These are phyloP conservation scores for Talaromyces sp. DNA, from an alignment of 2,329 filamentous ascomycete genomes.

Conservation along the genomic window DNA sequence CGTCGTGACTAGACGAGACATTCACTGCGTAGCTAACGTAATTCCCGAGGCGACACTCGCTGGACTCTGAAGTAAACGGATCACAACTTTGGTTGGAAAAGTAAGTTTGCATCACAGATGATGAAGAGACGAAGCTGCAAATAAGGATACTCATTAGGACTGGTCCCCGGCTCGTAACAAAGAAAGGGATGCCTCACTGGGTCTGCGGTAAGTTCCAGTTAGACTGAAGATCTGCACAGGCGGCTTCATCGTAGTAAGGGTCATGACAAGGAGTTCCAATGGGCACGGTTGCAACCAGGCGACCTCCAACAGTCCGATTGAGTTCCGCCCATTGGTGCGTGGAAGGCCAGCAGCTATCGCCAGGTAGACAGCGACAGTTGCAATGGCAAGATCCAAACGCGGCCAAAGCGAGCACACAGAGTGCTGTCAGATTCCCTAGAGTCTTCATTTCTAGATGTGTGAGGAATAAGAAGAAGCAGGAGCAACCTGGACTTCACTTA, in stretches of 20 bases:
- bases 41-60: conserved; percentile 25
- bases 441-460: not conserved
- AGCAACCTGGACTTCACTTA: not conserved
- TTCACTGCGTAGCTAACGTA: conserved; percentile 31
- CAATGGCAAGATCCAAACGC: not conserved
- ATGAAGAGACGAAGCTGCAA: conserved; percentile 16
- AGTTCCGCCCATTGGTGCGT: conserved; percentile 28
- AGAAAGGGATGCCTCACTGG: not conserved
- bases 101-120: conserved; percentile 28
- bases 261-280: conserved; percentile 27
- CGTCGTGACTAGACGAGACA: conserved; percentile 15
- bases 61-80: conserved; percentile 20
- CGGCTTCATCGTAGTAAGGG: not conserved
- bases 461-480: not conserved
- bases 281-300: conserved; percentile 30
- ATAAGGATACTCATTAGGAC: not conserved
- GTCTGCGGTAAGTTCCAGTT: conserved; percentile 3
- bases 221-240: not conserved
- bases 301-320: conserved; percentile 32
- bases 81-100: conserved; percentile 29
- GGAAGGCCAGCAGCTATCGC: conserved; percentile 35
- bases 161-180: not conserved
- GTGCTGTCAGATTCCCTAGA: not conserved
- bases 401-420: not conserved
- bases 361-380: conserved; percentile 17